Evolutionary conservation across 306 rosid genomes (phyloP).

Genomic region (Alnus glutinosa): DNA sequence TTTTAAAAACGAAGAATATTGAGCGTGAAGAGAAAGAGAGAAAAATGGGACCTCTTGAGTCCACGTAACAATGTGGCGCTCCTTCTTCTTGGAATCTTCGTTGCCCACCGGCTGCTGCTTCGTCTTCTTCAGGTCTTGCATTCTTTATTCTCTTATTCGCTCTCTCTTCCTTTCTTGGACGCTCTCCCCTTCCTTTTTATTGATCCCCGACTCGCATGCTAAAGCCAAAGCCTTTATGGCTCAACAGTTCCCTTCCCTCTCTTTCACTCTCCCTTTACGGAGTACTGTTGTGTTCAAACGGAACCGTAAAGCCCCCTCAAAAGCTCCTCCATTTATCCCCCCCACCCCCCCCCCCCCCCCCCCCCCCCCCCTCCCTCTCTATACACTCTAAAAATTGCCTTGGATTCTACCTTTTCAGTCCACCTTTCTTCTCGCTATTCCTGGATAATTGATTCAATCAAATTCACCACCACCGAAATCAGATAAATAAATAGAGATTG

Average conservation of each 20-base stretch:
- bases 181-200: constrained; percentile 65
- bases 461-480: constrained; percentile 34
- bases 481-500: constrained; percentile 28
- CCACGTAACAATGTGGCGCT: constrained; percentile 98
- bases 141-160: constrained; percentile 33
- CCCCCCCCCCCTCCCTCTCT: constrained; percentile 28
- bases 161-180: constrained; percentile 46
- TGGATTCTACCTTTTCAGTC: constrained; percentile 82
- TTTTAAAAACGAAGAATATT: neutral
- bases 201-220: constrained; percentile 67
- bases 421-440: constrained; percentile 42
- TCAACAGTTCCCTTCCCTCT: constrained; percentile 28
- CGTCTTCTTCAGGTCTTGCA: constrained; percentile 59
- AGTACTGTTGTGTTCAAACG: constrained; percentile 45
- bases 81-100: constrained; percentile 97
- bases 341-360: constrained; percentile 24
- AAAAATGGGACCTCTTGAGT: constrained; percentile 70
- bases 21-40: neutral
- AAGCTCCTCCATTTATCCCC: constrained; percentile 27
- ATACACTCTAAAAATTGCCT: constrained; percentile 52
- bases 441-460: constrained; percentile 33
- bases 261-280: constrained; percentile 44
- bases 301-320: constrained; percentile 52
- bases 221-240: constrained; percentile 54
- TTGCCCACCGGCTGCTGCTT: constrained; percentile 41